Base-by-base conservation (phyloP, 177 flowering plant species). In the Vitis hybrid region DNA sequence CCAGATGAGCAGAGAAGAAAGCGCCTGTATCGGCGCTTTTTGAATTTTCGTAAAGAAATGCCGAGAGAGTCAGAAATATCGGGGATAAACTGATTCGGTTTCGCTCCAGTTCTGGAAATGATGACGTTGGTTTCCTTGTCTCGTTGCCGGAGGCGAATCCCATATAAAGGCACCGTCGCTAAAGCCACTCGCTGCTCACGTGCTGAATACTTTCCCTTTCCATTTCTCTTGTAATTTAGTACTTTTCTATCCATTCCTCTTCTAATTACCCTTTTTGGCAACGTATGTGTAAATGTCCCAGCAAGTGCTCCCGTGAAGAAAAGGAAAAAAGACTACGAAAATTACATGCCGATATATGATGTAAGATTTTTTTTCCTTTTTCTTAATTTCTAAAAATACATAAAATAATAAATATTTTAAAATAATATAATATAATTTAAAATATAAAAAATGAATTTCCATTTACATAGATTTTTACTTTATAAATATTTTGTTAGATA, bases 1-100 rank as follows among this genome's bases (percentile, higher is more conserved):
- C 66, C 67, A 19, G 74, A 62, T 7, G 60, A 63, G 34, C 9
- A 52, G 39, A 63, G 75, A 68, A 72, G 75, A 71, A 72, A 76
- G 61, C 79, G 79, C 79, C 75, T 60, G 48, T 9, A 12, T 7
- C 59, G 69, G 65, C 60, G 74, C 32, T 13, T 51, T 13, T 59
- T 48, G 0, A 10, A 11, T 15, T 32, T n/a, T 50, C 51, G 5
- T 2, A 34, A 62, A 32, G 6, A n/a, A 8, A 39, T 50, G 18
- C 50, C n/a, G 6, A 34, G 11, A 32, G 30, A 62, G 51, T 1
- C 64, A 6, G 50, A 39, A 14, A 34, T 14, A 14, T 9, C 51
- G 64, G 51, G 4, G 19, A 62, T 11, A 39, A 39, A 39, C 2
- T 39, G 48, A 6, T 18, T 18, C 11, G 2, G 51, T 34, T 30